phyloP scores from a whole-genome alignment of 106 monocot genomes.

The Apostasia ramifera region DNA sequence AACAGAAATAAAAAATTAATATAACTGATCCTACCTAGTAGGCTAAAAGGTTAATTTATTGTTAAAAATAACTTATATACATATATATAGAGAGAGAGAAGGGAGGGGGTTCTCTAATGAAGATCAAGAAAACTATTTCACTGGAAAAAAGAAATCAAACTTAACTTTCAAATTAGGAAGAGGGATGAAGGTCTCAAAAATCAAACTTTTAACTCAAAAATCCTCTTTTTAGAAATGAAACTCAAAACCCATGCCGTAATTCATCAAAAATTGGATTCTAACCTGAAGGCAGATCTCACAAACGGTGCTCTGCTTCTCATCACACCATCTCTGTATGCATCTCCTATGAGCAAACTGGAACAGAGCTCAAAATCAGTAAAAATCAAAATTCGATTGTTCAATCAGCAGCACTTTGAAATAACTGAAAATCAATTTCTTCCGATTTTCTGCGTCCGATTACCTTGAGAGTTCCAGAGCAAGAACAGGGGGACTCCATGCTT shows the following conservation, averaged over 20 bases:
- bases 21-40: too few species aligned
- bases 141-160: too few species aligned
- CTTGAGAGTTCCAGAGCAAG: conserved; percentile 91
- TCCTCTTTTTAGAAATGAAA: background rate
- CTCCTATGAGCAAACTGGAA: conserved; percentile 79
- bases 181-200: background rate
- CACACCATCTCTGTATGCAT: conserved; percentile 93
- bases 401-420: too few species aligned
- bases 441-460: conserved; percentile 13
- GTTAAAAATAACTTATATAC: too few species aligned
- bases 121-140: too few species aligned
- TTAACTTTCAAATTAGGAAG: background rate
- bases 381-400: background rate
- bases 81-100: too few species aligned
- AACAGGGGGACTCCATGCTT: conserved; percentile 87
- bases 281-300: conserved; percentile 94
- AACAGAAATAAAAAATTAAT: too few species aligned
- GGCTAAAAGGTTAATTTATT: too few species aligned
- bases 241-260: background rate
- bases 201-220: background rate
- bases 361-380: background rate
- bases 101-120: too few species aligned
- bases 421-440: background rate
- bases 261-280: background rate
- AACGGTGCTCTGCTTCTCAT: conserved; percentile 73